Conservation (phyloP, 192 early-diverging fungal genomes). For the Backusella westeae region DNA sequence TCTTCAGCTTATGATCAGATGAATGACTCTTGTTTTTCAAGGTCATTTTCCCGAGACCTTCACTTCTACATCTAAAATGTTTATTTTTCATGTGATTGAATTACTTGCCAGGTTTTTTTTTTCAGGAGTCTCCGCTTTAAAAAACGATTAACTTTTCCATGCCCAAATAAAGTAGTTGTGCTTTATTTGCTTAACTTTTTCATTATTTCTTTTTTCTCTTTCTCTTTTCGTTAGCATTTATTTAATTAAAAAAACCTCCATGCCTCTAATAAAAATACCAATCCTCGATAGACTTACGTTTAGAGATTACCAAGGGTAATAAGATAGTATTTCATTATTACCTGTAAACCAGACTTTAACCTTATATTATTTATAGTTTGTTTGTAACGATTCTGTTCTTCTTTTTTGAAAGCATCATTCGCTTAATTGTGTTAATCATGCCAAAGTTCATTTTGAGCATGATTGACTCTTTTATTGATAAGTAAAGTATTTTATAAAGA, state of each 20-base stretch:
- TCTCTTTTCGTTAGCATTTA: neutral
- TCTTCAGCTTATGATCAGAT: no score
- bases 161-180: neutral
- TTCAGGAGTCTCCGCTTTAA: neutral
- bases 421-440: slow-evolving; percentile 66
- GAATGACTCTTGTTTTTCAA: no score
- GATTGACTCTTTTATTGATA: slow-evolving; percentile 25
- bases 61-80: neutral
- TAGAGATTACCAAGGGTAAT: slow-evolving; percentile 56
- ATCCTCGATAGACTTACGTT: slow-evolving; percentile 60
- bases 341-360: neutral
- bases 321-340: neutral
- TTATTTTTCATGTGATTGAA: neutral
- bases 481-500: slow-evolving; percentile 14
- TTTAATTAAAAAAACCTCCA: neutral
- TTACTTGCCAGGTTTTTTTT: neutral
- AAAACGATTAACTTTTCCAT: neutral
- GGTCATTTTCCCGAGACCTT: no score
- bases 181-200: no score
- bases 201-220: neutral
- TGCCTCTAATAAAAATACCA: slow-evolving; percentile 40
- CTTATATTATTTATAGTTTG: slow-evolving; percentile 23
- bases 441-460: slow-evolving; percentile 53
- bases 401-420: slow-evolving; percentile 66
- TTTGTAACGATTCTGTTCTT: slow-evolving; percentile 63